A percentile compares a stretch with the other conserved stretches of the same genome.
These are phyloP conservation scores for Agaricales sp. DNA, from an alignment of 1,284 basidiomycete genomes.

Conservation along the genomic window DNA sequence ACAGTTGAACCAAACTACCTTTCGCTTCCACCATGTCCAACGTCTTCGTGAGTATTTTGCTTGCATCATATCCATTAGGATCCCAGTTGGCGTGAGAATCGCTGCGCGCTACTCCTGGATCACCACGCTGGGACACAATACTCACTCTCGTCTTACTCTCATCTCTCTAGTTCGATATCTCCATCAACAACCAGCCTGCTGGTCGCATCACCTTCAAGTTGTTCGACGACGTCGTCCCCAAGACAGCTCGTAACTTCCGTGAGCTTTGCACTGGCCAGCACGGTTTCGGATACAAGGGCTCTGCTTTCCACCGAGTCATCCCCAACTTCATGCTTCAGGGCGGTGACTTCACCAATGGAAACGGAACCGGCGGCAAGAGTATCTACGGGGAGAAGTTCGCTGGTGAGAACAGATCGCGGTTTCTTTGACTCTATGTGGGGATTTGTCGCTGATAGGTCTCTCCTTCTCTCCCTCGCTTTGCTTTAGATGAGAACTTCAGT, in stretches of 20 bases:
- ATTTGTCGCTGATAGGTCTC: not conserved
- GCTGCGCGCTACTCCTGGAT: too few relatives aligned
- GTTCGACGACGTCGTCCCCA: slow-evolving; percentile 58
- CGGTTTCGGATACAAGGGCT: slow-evolving; percentile 54
- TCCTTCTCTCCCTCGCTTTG: not conserved
- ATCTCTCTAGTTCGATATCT: slow-evolving; percentile 87
- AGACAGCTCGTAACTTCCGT: slow-evolving; percentile 75
- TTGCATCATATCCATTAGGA: too few relatives aligned
- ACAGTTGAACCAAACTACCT: too few relatives aligned
- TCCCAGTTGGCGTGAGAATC: too few relatives aligned
- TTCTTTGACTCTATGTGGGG: not conserved
- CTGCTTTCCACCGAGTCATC: slow-evolving; percentile 80
- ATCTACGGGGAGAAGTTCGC: slow-evolving; percentile 82
- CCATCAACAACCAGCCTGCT: slow-evolving; percentile 55
- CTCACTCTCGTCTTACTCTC: too few relatives aligned
- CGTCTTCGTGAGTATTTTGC: not conserved
- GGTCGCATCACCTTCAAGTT: slow-evolving; percentile 73
- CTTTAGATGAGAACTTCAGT: slow-evolving; percentile 78
- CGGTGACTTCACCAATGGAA: slow-evolving; percentile 61
- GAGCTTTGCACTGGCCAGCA: slow-evolving; percentile 76
- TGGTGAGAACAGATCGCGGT: slow-evolving; percentile 31
- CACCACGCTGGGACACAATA: too few relatives aligned
- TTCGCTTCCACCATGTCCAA: not conserved
- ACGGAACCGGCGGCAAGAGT: slow-evolving; percentile 84
- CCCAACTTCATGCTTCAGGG: slow-evolving; percentile 81